Conservation (phyloP, 768 basidiomycete species). For the Lactarius vividus region DNA sequence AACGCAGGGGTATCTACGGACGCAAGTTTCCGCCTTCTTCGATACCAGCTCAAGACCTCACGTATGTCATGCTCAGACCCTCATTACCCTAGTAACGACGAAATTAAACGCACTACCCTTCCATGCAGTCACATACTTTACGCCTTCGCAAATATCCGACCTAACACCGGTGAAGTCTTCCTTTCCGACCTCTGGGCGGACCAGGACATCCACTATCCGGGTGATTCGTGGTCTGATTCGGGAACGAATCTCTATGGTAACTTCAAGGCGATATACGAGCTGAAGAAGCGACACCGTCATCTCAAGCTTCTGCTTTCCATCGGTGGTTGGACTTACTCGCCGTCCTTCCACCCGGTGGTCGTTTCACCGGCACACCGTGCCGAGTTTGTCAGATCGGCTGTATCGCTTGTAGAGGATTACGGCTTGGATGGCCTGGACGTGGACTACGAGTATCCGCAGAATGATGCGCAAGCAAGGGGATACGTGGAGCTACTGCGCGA, state of each 20-base stretch:
- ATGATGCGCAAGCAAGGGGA: slow-evolving; percentile 72
- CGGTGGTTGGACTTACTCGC: slow-evolving; percentile 94
- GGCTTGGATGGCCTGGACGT: slow-evolving; percentile 91
- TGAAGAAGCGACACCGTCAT: slow-evolving; percentile 84
- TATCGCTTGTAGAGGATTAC: slow-evolving; percentile 84
- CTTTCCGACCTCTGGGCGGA: slow-evolving; percentile 94
- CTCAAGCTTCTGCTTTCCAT: slow-evolving; percentile 84
- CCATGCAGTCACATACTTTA: slow-evolving; percentile 75
- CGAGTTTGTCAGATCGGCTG: slow-evolving; percentile 77
- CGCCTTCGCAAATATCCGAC: slow-evolving; percentile 86
- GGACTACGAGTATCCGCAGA: slow-evolving; percentile 91
- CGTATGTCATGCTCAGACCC: slow-evolving; percentile 47
- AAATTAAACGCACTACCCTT: slow-evolving; percentile 12
- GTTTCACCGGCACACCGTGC: slow-evolving; percentile 57
- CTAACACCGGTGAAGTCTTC: slow-evolving; percentile 81
- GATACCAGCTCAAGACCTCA: slow-evolving; percentile 82
- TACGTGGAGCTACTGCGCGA: slow-evolving; percentile 82
- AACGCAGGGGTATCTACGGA: slow-evolving; percentile 86
- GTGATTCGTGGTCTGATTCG: slow-evolving; percentile 90
- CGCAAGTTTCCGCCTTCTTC: slow-evolving; percentile 84
- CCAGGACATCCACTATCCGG: slow-evolving; percentile 94
- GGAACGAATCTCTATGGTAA: slow-evolving; percentile 95
- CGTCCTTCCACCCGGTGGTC: slow-evolving; percentile 82
- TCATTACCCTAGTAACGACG: slow-evolving; percentile 15
- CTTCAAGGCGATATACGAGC: slow-evolving; percentile 86